Percentiles rank a stretch among this genome's conserved stretches.
Evolutionary conservation across 345 rosid genomes (phyloP).

Genomic region (Viola odorata): DNA sequence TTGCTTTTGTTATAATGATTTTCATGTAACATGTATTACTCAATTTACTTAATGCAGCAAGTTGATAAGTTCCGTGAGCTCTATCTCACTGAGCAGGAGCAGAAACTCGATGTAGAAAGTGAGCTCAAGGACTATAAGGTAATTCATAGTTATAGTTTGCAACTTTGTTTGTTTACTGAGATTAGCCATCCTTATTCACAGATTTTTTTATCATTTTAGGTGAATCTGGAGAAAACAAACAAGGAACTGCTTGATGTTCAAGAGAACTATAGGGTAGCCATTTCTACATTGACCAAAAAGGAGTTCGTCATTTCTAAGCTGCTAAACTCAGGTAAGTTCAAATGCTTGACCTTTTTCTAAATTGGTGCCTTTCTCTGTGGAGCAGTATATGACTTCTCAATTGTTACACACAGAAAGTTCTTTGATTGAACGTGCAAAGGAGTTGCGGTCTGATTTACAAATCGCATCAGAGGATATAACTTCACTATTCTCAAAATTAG

Average conservation of each 20-base stretch:
- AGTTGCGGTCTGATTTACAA: constrained; percentile 57
- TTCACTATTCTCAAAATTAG: constrained; percentile 64
- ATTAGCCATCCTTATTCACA: neutral
- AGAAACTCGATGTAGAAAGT: constrained; percentile 53
- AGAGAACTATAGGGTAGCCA: constrained; percentile 38
- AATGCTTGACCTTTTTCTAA: constrained; percentile 3
- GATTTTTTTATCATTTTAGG: constrained; percentile 31
- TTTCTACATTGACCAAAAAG: constrained; percentile 46
- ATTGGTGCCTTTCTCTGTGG: constrained; percentile 1
- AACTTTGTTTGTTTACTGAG: neutral
- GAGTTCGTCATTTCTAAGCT: constrained; percentile 56
- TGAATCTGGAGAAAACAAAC: constrained; percentile 45
- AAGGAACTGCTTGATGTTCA: constrained; percentile 58
- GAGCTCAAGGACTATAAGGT: constrained; percentile 74
- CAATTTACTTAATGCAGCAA: constrained; percentile 46
- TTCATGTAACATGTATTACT: constrained; percentile 3
- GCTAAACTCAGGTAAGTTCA: constrained; percentile 50
- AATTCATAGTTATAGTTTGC: neutral
- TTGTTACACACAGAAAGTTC: constrained; percentile 45
- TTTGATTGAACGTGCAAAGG: constrained; percentile 60
- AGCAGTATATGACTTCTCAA: constrained; percentile 4
- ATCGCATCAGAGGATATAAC: constrained; percentile 74
- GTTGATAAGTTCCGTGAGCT: constrained; percentile 54
- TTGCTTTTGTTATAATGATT: neutral
- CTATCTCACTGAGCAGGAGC: constrained; percentile 63